Conservation (phyloP, 257 asterid species). For the Prunella vulgaris region DNA sequence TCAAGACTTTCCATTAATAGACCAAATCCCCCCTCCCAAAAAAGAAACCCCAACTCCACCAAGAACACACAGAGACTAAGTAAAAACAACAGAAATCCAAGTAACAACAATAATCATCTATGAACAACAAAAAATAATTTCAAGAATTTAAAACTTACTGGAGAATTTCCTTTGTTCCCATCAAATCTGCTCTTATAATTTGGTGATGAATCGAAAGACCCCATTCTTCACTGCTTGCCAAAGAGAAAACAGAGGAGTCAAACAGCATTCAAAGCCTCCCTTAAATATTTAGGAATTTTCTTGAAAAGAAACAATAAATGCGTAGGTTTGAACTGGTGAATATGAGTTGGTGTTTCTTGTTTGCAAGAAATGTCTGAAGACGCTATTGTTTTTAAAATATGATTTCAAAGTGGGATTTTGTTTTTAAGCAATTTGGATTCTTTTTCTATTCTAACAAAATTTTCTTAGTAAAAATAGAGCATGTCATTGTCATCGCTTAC, state of each 20-base stretch:
- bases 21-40: neutral
- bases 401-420: constrained; percentile 21
- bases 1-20: neutral
- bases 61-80: neutral
- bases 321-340: constrained; percentile 2
- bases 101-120: neutral
- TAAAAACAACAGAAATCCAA: neutral
- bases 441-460: neutral
- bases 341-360: neutral
- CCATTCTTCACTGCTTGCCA: constrained; percentile 25
- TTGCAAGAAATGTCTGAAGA: constrained; percentile 19
- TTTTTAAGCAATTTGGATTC: constrained; percentile 2
- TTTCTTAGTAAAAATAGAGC: neutral
- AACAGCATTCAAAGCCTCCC: constrained; percentile 26
- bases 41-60: neutral
- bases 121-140: neutral
- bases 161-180: constrained; percentile 43
- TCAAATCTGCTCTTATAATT: constrained; percentile 39
- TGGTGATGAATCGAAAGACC: constrained; percentile 54
- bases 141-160: constrained; percentile 32
- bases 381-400: too few relatives aligned
- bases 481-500: constrained; percentile 14
- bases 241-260: constrained; percentile 25
- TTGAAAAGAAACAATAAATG: neutral
- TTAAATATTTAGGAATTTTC: neutral